Conservation (phyloP, 2,329 filamentous ascomycete genomes). For the Botryotinia narcissicola region DNA sequence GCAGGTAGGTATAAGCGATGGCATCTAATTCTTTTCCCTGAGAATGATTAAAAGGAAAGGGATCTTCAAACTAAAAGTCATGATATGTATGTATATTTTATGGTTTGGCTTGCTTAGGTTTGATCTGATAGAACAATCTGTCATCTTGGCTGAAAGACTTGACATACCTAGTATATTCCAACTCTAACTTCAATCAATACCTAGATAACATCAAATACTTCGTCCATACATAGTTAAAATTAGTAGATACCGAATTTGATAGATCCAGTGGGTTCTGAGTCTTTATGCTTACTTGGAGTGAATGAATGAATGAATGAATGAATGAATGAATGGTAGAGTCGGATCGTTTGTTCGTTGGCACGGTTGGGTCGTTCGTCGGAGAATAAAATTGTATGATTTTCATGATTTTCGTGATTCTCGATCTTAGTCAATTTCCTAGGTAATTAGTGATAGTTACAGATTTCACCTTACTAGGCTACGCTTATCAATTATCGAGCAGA, state of each 20-base stretch:
- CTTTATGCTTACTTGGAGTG: not conserved
- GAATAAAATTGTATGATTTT: not conserved
- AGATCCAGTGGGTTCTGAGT: not conserved
- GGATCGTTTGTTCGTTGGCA: too few species aligned
- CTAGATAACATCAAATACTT: not conserved
- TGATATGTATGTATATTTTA: not conserved
- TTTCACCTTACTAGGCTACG: not conserved
- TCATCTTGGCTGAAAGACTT: not conserved
- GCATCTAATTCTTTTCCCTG: too few species aligned
- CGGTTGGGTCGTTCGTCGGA: not conserved
- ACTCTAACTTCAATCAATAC: not conserved
- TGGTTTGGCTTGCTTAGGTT: not conserved
- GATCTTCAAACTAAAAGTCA: not conserved
- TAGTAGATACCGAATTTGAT: not conserved
- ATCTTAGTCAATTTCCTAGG: not conserved
- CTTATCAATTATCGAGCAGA: not conserved
- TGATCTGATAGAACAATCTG: not conserved
- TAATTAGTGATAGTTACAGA: not conserved
- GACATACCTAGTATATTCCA: not conserved
- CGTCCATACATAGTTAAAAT: fast-evolving
- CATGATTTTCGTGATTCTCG: not conserved
- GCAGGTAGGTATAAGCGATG: too few species aligned
- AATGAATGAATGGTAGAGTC: too few species aligned
- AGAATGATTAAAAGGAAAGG: not conserved
- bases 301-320: too few species aligned